Evolutionary conservation across 2,329 filamentous ascomycete species (phyloP), one percentile per base, ranked within the genome.

Genomic region (Pseudonectria buxi): DNA sequence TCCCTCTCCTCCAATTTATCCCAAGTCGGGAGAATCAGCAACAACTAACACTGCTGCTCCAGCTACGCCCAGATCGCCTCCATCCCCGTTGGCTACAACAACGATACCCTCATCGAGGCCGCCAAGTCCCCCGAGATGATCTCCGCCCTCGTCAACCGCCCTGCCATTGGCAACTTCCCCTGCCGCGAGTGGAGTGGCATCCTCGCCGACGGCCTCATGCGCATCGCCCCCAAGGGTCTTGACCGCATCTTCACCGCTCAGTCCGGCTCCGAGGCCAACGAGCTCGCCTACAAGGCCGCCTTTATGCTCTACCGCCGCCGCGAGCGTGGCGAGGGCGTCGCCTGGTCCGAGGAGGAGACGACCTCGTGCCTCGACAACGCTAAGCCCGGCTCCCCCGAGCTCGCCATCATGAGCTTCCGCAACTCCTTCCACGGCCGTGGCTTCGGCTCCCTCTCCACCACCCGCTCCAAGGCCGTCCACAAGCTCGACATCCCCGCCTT

Each of bases 401-500:
- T 88, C 51, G 84, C 82, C 28, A 87, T 90, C 57, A 66, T 90
- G 53, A 86, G 81, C 45, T 90, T 90, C 72, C 80, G 75, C 59
- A 75, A 78, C 50, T 83, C 67, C 32, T 90, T 90, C 72, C 85
- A 90, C 63, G 85, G 85, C 41, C 83, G 85, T 52, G 76, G 87
- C 30, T 89, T 90, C 56, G 85, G 83, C 50, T 80, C 73, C 44
- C 69, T 90, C 36, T 85, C 81, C 40, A 88, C 84, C 45, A 90
- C 85, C 24, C 81, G 85, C 57, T 83, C 78, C 60, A 89, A 89
- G 69, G 73, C 85, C 36, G 85, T 90, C 49, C 85, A 90, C 71
- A 90, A 90, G 64, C 71, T 90, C 48, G 85, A 90, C 57, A 89
- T 90, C 47, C 85, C 85, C n/a, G 81, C 84, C 41, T 90, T 90